These are phyloP conservation scores for Racocetra persica DNA, from an alignment of 371 early-diverging fungal species.

Conservation along the genomic window DNA sequence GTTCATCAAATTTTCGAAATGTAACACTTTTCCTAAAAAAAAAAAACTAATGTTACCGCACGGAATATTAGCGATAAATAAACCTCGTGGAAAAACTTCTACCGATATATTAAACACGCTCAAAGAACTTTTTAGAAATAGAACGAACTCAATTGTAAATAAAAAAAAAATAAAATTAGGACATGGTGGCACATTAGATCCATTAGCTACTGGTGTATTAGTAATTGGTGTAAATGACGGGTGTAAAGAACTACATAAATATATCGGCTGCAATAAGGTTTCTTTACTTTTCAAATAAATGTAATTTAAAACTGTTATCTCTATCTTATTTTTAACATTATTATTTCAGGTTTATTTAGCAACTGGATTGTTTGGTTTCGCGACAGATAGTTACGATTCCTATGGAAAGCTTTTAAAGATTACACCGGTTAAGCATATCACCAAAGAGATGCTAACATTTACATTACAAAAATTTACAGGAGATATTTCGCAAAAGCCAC, in stretches of 20 bases:
- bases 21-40: too few relatives aligned
- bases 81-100: conserved; percentile 57
- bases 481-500: conserved; percentile 60
- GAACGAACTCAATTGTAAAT: conserved; percentile 43
- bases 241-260: conserved; percentile 44
- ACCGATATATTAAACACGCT: conserved; percentile 56
- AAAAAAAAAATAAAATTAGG: conserved; percentile 54
- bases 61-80: conserved; percentile 64
- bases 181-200: conserved; percentile 71
- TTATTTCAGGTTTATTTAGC: conserved; percentile 51
- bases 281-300: conserved; percentile 17
- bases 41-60: conserved; percentile 6
- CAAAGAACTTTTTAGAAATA: conserved; percentile 49
- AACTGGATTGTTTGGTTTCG: conserved; percentile 56
- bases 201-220: conserved; percentile 61
- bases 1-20: too few relatives aligned
- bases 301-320: background rate
- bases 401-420: conserved; percentile 52
- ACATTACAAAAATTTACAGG: conserved; percentile 56
- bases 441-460: conserved; percentile 47
- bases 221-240: conserved; percentile 54
- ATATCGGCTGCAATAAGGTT: conserved; percentile 46
- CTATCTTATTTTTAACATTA: too few relatives aligned
- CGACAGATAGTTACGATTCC: conserved; percentile 59
- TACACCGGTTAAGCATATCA: conserved; percentile 48